Evolutionary conservation across 805 yeast species (phyloP).

Genomic region (Metschnikowia anglica): DNA sequence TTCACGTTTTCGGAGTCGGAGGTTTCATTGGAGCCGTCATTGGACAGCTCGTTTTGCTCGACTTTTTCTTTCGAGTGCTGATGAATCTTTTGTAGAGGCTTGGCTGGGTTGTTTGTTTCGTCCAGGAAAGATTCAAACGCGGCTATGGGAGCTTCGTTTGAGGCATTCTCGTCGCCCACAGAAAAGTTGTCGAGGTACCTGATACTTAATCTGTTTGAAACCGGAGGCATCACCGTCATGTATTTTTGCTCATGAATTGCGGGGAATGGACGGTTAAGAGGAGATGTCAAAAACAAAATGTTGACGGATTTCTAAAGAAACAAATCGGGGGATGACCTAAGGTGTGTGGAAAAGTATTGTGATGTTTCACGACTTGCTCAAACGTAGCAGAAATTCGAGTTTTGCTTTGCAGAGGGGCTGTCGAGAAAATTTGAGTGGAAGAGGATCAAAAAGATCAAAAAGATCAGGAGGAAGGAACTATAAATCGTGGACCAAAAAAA

Average conservation of each 20-base stretch:
- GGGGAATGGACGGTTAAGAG: conserved; percentile 3
- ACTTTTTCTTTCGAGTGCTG: conserved; percentile 12
- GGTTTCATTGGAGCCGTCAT: conserved; percentile 23
- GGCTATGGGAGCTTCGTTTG: not conserved
- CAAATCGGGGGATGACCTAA: no score
- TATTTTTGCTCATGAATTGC: conserved; percentile 4
- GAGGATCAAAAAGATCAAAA: not conserved
- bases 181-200: conserved; percentile 15
- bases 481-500: conserved; percentile 10
- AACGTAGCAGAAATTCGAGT: no score
- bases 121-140: conserved; percentile 9
- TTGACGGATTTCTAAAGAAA: conserved; percentile 1
- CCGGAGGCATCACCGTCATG: conserved; percentile 13
- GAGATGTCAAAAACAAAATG: conserved; percentile 3
- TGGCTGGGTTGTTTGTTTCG: not conserved
- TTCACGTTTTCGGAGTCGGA: conserved; percentile 18
- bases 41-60: conserved; percentile 20
- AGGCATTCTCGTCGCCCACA: conserved; percentile 8
- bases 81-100: conserved; percentile 2
- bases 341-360: no score
- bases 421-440: not conserved
- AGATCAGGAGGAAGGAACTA: conserved; percentile 1
- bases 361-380: not conserved
- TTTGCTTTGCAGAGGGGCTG: not conserved
- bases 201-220: conserved; percentile 16